These are phyloP conservation scores for Myriosclerotinia scirpicola DNA, from an alignment of 2,329 filamentous ascomycete species.

Conservation along the genomic window DNA sequence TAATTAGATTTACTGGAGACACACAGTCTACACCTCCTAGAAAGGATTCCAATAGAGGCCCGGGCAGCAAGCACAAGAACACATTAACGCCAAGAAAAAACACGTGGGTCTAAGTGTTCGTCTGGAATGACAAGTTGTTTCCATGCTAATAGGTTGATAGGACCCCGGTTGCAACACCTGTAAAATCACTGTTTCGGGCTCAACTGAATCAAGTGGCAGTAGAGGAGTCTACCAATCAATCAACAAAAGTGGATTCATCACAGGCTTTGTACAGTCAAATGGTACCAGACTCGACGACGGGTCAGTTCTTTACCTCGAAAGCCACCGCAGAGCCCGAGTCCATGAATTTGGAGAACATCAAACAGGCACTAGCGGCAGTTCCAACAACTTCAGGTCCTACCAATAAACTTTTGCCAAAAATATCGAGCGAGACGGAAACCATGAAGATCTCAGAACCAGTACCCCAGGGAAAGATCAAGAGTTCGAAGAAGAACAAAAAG, in stretches of 20 bases:
- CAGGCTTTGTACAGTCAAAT: too few relatives aligned
- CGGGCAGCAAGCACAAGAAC: slow-evolving; percentile 16
- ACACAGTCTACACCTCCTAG: neutral
- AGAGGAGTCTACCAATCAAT: neutral
- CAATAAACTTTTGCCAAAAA: neutral
- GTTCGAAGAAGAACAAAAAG: slow-evolving; percentile 21
- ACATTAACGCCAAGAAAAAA: slow-evolving; percentile 21
- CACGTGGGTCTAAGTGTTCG: slow-evolving; percentile 18
- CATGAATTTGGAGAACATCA: neutral
- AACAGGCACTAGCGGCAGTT: neutral
- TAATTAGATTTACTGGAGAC: neutral
- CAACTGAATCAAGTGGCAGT: neutral
- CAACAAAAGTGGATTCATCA: neutral
- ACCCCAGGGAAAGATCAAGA: slow-evolving; percentile 13
- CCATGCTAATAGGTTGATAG: slow-evolving; percentile 18
- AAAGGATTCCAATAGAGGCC: neutral
- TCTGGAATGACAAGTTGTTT: neutral
- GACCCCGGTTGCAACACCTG: slow-evolving; percentile 13
- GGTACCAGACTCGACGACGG: neutral
- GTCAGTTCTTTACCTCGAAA: neutral
- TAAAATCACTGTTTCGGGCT: neutral
- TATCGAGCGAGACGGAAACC: neutral
- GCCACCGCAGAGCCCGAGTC: neutral
- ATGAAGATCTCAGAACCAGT: neutral
- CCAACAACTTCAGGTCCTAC: neutral